phyloP scores from a whole-genome alignment of 2,329 filamentous ascomycete species.

The Myriosclerotinia curreyana region DNA sequence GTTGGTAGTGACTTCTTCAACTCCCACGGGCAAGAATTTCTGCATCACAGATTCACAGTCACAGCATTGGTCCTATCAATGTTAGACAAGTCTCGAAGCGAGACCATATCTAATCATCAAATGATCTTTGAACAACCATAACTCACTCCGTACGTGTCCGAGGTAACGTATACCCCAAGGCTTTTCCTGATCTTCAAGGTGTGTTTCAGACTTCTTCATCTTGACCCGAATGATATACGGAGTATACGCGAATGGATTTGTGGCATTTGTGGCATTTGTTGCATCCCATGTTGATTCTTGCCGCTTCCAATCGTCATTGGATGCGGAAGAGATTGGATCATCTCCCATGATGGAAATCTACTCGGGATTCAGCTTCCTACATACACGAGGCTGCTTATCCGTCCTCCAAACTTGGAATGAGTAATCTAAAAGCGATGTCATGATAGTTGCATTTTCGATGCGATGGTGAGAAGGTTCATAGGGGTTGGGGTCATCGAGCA shows the following conservation, averaged over 20 bases:
- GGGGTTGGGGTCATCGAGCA: not conserved
- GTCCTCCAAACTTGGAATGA: not conserved
- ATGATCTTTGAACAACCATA: conserved; percentile 10
- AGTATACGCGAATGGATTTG: not conserved
- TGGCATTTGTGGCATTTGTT: too few relatives aligned
- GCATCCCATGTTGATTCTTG: not conserved
- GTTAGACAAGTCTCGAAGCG: conserved; percentile 21
- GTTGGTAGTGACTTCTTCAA: conserved; percentile 15
- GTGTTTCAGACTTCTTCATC: not conserved
- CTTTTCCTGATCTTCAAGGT: conserved; percentile 1
- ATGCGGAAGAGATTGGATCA: not conserved
- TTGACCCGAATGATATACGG: not conserved
- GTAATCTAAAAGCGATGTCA: not conserved
- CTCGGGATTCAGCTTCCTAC: not conserved
- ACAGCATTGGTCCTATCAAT: conserved; percentile 20
- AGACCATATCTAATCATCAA: conserved; percentile 12
- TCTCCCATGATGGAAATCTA: not conserved
- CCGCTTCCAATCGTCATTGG: not conserved
- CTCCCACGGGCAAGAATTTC: conserved; percentile 9
- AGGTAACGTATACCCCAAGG: conserved; percentile 8
- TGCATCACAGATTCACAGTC: too few relatives aligned
- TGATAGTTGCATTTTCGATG: conserved; percentile 1
- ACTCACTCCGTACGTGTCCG: conserved; percentile 9
- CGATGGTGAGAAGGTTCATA: not conserved
- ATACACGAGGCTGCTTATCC: conserved; percentile 8